Conservation (phyloP, 257 asterid species). For the Ligustrum vulgare region DNA sequence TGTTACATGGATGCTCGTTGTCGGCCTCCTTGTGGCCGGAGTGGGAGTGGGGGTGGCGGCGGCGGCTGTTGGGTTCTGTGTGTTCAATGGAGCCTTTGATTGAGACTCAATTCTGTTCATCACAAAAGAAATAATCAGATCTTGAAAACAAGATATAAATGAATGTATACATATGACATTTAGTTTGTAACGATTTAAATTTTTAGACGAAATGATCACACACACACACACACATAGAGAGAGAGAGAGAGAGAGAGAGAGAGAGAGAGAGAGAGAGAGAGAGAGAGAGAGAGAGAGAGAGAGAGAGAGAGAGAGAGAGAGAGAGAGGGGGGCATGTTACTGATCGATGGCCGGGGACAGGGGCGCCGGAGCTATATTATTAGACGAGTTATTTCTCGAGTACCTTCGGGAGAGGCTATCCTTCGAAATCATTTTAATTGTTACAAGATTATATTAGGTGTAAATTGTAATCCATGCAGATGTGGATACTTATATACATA, state of each 20-base stretch:
- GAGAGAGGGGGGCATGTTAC: background rate
- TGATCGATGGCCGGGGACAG: background rate
- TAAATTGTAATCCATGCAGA: background rate
- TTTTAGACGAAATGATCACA: background rate
- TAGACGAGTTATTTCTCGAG: background rate
- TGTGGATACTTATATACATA: background rate
- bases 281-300: too few relatives aligned
- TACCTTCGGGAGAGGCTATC: background rate
- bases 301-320: too few relatives aligned
- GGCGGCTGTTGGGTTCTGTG: background rate
- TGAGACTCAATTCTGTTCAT: slow-evolving; percentile 28
- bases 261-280: too few relatives aligned
- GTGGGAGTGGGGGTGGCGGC: background rate
- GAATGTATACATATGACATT: background rate
- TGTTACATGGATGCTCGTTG: slow-evolving; percentile 25
- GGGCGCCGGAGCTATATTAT: background rate
- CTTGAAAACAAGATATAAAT: background rate
- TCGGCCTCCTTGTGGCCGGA: background rate
- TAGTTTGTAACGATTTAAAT: background rate
- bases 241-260: too few relatives aligned
- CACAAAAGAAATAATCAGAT: background rate
- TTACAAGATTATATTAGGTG: background rate
- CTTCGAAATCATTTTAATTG: background rate
- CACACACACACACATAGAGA: too few relatives aligned
- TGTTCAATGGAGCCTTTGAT: background rate